Conservation (phyloP, 768 basidiomycete genomes). For the Nidularia pulvinata region DNA sequence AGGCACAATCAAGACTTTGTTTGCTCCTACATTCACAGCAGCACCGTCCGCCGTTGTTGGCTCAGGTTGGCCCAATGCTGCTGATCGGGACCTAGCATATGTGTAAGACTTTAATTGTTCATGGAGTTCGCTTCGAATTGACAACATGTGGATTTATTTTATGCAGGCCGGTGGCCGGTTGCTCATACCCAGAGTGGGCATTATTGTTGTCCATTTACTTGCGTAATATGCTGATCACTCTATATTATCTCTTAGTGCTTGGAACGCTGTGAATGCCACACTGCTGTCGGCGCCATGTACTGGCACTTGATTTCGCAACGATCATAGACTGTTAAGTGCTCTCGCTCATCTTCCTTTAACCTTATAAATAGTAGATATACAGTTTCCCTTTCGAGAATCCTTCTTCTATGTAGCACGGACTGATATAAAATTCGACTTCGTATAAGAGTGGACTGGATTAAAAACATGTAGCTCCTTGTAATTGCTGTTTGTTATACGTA, state of each 20-base stretch:
- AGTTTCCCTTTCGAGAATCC: too few species aligned
- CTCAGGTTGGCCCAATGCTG: constrained; percentile 73
- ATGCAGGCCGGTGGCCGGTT: constrained; percentile 53
- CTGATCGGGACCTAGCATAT: constrained; percentile 60
- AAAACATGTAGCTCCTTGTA: too few species aligned
- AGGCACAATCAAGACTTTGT: constrained; percentile 60
- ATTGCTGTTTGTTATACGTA: too few species aligned
- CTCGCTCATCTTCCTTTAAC: too few species aligned
- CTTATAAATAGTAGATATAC: too few species aligned
- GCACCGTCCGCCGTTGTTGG: constrained; percentile 57
- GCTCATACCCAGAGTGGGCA: constrained; percentile 58
- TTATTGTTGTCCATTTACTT: not conserved
- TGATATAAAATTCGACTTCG: too few species aligned
- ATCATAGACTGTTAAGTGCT: too few species aligned
- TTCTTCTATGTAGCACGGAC: too few species aligned
- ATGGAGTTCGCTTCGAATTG: not conserved
- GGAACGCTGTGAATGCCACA: constrained; percentile 52
- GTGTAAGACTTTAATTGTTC: constrained; percentile 26
- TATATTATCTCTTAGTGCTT: constrained; percentile 33
- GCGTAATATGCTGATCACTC: constrained; percentile 1
- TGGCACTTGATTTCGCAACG: constrained; percentile 10
- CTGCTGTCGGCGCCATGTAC: constrained; percentile 46
- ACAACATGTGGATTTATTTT: constrained; percentile 2
- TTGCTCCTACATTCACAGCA: constrained; percentile 61
- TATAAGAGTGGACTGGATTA: too few species aligned